These are phyloP conservation scores for Sphagnum contortum DNA, from an alignment of 225 moss, liverwort and hornwort species.

Conservation along the genomic window DNA sequence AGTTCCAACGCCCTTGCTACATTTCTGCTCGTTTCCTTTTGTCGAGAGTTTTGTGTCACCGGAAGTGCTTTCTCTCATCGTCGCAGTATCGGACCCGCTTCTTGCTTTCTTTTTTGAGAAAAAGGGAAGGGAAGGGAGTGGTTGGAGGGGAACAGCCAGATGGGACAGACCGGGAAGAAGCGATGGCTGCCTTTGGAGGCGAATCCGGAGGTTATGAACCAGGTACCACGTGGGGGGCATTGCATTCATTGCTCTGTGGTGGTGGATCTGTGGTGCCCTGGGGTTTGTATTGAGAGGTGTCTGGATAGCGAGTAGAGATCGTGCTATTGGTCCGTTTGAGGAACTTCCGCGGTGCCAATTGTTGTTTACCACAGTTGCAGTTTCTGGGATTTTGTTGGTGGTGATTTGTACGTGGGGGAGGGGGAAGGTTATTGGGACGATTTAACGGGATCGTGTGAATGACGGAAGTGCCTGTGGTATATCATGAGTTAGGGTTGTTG, in stretches of 20 bases:
- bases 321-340: not conserved
- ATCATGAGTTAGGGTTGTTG: no score
- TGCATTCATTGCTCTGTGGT: not conserved
- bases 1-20: no score
- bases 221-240: conserved; percentile 22
- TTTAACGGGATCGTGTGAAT: no score
- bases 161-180: conserved; percentile 57
- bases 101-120: no score
- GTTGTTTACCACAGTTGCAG: not conserved
- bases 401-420: no score
- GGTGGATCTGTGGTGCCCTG: not conserved
- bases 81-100: no score
- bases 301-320: not conserved
- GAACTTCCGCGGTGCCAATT: not conserved
- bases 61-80: no score
- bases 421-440: no score
- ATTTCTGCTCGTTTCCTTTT: no score
- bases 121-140: no score
- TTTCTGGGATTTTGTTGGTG: not conserved
- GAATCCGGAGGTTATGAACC: conserved; percentile 98
- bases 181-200: conserved; percentile 94
- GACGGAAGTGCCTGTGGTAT: no score
- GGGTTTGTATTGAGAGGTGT: not conserved
- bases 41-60: no score
- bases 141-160: conserved; percentile 1